Evolutionary conservation across 371 early-diverging fungal species (phyloP), one percentile per base, ranked within the genome.

Genomic region (Lichtheimia ramosa): DNA sequence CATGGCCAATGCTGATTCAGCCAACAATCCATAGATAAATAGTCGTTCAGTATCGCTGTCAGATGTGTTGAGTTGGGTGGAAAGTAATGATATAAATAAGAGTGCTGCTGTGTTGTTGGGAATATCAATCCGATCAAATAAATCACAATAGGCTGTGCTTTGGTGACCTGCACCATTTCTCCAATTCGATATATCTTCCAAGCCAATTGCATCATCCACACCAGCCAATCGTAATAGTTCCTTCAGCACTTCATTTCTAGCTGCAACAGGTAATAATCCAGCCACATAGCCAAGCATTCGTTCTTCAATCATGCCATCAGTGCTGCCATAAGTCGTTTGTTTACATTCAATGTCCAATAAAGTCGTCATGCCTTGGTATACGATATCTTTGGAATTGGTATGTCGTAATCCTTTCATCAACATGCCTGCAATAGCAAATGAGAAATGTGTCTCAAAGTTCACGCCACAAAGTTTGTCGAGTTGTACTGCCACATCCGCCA

Each of bases 311-410:
- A 63, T 53, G 34, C 61, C 64, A 0, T 34, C 21, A 15, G 13
- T 67, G 43, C n/a, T 43, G 49, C 8, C 34, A 21, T 0, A 18
- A 2, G 18, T 48, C n/a, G 24, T 62, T 55, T 70, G 70, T 50
- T 79, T 79, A 48, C 85, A 76, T 7, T 83, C 83, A 49, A 94
- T 86, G 56, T 89, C 88, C 5, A 94, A 71, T 48, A 92, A 82
- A 7, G 83, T 77, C 18, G 79, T 74, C 16, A 96, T 67, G 18
- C 90, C 86, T 8, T 77, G 71, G 23, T 83, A 82, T 0, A 94
- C 86, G 14, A 73, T 81, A 2, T 83, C 79, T 65, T 83, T 89
- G 8, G 56, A 18, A n/a, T 42, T 43, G 39, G 20, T 48, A 55
- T 83, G 74, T 48, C 73, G 73, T 51, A 90, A 64, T 8, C 91